Base-by-base conservation (phyloP, 176 grass and related monocot species). In the Echinochloa phyllopogon region DNA sequence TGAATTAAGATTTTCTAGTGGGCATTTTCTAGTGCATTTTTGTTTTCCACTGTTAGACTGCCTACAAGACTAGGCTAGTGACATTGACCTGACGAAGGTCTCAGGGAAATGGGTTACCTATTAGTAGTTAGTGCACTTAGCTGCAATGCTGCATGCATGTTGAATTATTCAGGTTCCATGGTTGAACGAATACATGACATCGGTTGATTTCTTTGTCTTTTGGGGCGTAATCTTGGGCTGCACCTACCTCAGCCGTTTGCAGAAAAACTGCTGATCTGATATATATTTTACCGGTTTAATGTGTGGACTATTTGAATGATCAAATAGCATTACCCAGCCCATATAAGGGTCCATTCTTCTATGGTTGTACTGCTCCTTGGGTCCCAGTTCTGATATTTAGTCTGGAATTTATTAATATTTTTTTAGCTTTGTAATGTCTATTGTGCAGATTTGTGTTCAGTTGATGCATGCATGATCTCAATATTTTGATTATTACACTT, bases 391-490 rank as follows among this genome's bases (percentile, higher is more conserved):
- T 41, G 44, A 33, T 53, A 21, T 60, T 60, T 60, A n/a, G 10
- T 79, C 5, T 72, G 36, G 43, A 65, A 50, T 73, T 86, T 56
- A 10, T 82, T 24, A 47, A 40, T 3, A 36, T 16, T 65, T 60
- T 25, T 82, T 81, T 29, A 53, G n/a, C 17, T 44, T 75, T 10
- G 6, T 14, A 69, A 33, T 74, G 39, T 65, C 62, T 33, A 37
- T 44, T 68, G 16, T 48, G 43, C 42, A 15, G 16, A 9, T 74
- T 69, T 59, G 18, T 60, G 20, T 73, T 89, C 11, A n/a, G 74
- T 51, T 10, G 65, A 71, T 80, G 37, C 79, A 71, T 66, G 20
- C 63, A 76, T 78, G 14, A 59, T 55, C 78, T 79, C 16, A 38
- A 21, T 84, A 13, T 65, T 37, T 37, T 87, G 37, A 43, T 18